Conservation (phyloP, 1,284 basidiomycete species). For the Pascua guehoae region DNA sequence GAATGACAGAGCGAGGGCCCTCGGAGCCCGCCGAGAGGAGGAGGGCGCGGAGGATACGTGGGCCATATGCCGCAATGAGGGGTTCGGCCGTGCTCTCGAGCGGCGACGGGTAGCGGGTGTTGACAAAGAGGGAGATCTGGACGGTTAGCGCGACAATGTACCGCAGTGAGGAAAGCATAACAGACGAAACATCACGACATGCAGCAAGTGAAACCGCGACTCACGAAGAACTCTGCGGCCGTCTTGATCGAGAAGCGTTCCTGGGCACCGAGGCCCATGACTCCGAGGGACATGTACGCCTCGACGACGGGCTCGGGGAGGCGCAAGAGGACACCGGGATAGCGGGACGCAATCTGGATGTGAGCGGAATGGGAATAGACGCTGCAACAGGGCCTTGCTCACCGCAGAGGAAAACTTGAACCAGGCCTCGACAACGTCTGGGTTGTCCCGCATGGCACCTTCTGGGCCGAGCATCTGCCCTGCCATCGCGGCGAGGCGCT, state of each 20-base stretch:
- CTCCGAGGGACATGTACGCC: conserved; percentile 67
- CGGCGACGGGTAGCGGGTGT: conserved; percentile 45
- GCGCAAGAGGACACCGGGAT: conserved; percentile 65
- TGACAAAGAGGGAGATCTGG: conserved; percentile 44
- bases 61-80: conserved; percentile 62
- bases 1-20: conserved; percentile 74
- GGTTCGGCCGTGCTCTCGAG: conserved; percentile 38
- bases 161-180: neutral
- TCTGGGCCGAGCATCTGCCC: conserved; percentile 58
- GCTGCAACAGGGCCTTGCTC: conserved; percentile 1
- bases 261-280: conserved; percentile 67
- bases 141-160: neutral
- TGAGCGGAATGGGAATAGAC: neutral
- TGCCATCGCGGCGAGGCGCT: conserved; percentile 61
- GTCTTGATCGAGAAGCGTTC: conserved; percentile 82
- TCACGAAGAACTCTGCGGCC: conserved; percentile 73
- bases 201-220: conserved; percentile 29
- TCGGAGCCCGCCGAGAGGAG: conserved; percentile 72
- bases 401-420: conserved; percentile 62
- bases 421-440: conserved; percentile 82
- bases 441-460: conserved; percentile 66
- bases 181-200: too few relatives aligned
- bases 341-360: conserved; percentile 65
- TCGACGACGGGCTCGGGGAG: conserved; percentile 65
- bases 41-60: conserved; percentile 64